Evolutionary conservation across 2,329 filamentous ascomycete genomes (phyloP).

Genomic region (Dothideomycetes sp.): DNA sequence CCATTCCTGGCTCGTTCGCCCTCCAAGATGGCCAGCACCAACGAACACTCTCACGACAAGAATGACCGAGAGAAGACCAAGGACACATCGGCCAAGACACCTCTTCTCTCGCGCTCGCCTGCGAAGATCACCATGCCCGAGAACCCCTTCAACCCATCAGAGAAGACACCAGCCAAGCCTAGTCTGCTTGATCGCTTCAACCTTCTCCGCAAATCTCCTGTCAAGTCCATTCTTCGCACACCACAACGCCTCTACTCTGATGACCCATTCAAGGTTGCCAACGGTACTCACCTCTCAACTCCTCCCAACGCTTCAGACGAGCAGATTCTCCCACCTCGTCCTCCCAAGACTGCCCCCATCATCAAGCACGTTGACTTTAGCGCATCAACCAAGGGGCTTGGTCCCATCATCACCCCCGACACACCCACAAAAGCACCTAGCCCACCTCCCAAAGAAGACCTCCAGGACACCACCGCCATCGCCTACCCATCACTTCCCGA

Average conservation of each 20-base stretch:
- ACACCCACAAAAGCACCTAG: conserved; percentile 23
- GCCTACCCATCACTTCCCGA: conserved; percentile 13
- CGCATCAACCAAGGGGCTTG: conserved; percentile 41
- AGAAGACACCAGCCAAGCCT: conserved; percentile 24
- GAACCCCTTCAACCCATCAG: conserved; percentile 17
- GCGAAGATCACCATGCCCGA: conserved; percentile 11
- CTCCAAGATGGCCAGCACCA: conserved; percentile 16
- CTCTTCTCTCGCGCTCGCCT: conserved; percentile 15
- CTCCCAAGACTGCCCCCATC: conserved; percentile 57
- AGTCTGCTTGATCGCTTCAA: conserved; percentile 35
- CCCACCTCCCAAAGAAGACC: conserved; percentile 19
- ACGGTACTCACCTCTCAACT: conserved; percentile 47
- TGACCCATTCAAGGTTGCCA: conserved; percentile 50
- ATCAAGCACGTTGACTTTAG: conserved; percentile 80
- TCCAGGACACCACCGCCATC: background rate
- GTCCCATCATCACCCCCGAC: conserved; percentile 15
- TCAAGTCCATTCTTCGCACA: conserved; percentile 56
- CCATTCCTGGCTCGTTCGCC: conserved; percentile 28
- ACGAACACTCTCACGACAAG: background rate
- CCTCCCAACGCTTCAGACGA: conserved; percentile 24
- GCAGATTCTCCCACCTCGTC: conserved; percentile 31
- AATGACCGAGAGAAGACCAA: conserved; percentile 1
- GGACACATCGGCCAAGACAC: conserved; percentile 12
- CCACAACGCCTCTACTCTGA: conserved; percentile 50
- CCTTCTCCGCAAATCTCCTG: conserved; percentile 42